These are phyloP conservation scores for Ganoderma boninense DNA, from an alignment of 1,284 basidiomycete genomes.

Conservation along the genomic window DNA sequence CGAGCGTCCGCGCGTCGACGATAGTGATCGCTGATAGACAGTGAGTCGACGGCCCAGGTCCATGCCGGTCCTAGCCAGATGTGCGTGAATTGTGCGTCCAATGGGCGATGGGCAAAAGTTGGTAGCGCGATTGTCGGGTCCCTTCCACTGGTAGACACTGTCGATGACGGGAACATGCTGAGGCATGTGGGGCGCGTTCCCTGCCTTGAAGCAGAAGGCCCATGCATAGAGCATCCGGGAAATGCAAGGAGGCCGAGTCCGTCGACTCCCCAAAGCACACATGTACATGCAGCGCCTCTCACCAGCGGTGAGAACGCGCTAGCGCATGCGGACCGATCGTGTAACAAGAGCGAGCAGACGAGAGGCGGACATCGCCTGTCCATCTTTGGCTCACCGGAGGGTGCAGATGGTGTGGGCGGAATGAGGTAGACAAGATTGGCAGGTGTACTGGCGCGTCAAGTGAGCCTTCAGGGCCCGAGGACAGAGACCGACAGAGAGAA, in stretches of 20 bases:
- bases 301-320: neutral
- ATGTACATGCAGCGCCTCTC: neutral
- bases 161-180: neutral
- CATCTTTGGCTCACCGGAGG: neutral
- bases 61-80: neutral
- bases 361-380: neutral
- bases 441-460: neutral
- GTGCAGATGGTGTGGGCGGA: no score
- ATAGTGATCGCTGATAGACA: neutral
- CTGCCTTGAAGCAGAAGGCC: neutral
- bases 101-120: neutral
- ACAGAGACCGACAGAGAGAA: neutral
- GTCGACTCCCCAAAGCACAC: no score
- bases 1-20: neutral
- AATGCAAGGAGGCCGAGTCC: neutral
- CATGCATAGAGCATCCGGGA: neutral
- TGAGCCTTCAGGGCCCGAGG: conserved; percentile 3
- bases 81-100: neutral
- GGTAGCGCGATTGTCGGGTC: neutral
- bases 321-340: neutral
- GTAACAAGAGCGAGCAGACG: neutral
- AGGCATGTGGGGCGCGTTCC: neutral
- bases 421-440: neutral
- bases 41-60: neutral
- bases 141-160: neutral